Percentiles rank a stretch among this genome's conserved stretches.
These are phyloP conservation scores for Calocybe gangraenosa DNA, from an alignment of 768 basidiomycete species.

Conservation along the genomic window DNA sequence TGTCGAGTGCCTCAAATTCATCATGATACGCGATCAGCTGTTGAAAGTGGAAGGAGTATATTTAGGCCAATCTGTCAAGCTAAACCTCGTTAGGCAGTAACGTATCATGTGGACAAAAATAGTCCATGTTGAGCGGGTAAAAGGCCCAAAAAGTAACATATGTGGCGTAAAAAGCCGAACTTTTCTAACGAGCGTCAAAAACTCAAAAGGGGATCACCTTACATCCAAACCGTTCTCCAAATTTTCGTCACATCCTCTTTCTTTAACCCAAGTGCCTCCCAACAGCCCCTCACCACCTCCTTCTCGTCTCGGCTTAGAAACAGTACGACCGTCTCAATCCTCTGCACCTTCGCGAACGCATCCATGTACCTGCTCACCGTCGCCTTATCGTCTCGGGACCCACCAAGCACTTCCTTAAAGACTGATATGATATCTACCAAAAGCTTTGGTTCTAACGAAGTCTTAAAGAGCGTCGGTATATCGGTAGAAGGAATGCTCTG, in stretches of 20 bases:
- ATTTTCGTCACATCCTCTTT: slow-evolving; percentile 16
- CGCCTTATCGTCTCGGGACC: slow-evolving; percentile 11
- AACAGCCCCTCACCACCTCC: slow-evolving; percentile 40
- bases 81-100: no score
- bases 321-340: slow-evolving; percentile 59
- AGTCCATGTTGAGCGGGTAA: no score
- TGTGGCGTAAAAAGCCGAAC: no score
- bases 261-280: slow-evolving; percentile 31
- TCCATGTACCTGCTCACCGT: slow-evolving; percentile 41
- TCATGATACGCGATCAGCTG: no score
- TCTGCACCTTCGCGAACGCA: slow-evolving; percentile 48
- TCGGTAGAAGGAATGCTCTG: slow-evolving; percentile 53
- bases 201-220: not conserved
- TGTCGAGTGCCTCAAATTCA: no score
- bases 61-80: no score
- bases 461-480: slow-evolving; percentile 62
- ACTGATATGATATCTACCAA: slow-evolving; percentile 55
- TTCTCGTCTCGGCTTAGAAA: slow-evolving; percentile 62
- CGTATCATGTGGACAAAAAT: no score
- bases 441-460: slow-evolving; percentile 62
- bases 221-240: slow-evolving; percentile 22
- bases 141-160: no score
- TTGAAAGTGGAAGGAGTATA: no score
- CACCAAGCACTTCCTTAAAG: slow-evolving; percentile 32
- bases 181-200: no score